These are phyloP conservation scores for Curvularia sp. DNA, from an alignment of 2,329 filamentous ascomycete species.

Conservation along the genomic window DNA sequence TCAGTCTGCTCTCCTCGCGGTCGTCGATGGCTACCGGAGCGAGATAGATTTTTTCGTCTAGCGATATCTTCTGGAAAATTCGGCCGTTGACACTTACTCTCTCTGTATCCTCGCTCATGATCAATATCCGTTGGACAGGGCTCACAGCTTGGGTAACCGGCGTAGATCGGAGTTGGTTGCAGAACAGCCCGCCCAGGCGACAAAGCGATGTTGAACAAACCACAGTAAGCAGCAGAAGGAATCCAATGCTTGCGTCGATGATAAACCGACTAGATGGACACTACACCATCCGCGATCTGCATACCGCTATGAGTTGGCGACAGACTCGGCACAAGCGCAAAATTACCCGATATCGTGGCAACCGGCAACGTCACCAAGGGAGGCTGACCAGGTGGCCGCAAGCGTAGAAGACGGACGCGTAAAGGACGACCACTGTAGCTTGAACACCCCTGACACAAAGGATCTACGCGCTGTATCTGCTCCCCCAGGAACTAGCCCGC, in stretches of 20 bases:
- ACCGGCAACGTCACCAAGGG: slow-evolving; percentile 23
- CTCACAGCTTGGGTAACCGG: background rate
- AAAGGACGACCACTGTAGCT: slow-evolving; percentile 4
- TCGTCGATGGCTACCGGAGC: slow-evolving; percentile 48
- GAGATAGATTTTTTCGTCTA: slow-evolving; percentile 49
- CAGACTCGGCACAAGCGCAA: slow-evolving; percentile 19
- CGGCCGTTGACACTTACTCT: slow-evolving; percentile 47
- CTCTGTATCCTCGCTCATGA: slow-evolving; percentile 31
- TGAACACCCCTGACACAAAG: background rate
- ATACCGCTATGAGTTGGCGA: slow-evolving; percentile 18
- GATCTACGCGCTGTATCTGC: slow-evolving; percentile 8
- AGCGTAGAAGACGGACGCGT: background rate
- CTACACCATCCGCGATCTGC: slow-evolving; percentile 10
- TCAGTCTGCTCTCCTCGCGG: slow-evolving; percentile 49
- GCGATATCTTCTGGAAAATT: slow-evolving; percentile 48
- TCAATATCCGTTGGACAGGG: background rate
- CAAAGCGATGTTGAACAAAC: background rate
- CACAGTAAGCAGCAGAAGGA: background rate
- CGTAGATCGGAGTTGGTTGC: background rate
- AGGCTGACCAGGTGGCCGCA: slow-evolving; percentile 17
- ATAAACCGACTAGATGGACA: slow-evolving; percentile 3
- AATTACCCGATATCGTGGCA: slow-evolving; percentile 25
- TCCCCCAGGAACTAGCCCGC: background rate
- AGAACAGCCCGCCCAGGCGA: background rate
- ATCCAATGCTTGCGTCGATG: slow-evolving; percentile 4